phyloP scores from a whole-genome alignment of 179 eudicot genomes.

The Patellifolia procumbens region DNA sequence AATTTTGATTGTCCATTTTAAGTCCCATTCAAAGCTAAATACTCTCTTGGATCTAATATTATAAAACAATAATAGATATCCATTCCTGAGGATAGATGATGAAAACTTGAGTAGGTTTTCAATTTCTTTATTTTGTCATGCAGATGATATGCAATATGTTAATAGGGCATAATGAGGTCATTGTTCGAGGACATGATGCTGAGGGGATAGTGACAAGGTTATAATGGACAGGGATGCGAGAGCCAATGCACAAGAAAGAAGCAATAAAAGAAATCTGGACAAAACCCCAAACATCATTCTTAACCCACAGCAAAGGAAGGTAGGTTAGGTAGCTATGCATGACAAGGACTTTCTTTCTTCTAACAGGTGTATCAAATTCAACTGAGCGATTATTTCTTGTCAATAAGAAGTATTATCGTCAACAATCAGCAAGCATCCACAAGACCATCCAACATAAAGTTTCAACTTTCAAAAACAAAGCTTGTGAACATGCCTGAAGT shows the following conservation, averaged over 20 bases:
- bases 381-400: neutral
- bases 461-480: neutral
- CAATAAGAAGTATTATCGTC: neutral
- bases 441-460: neutral
- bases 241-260: neutral
- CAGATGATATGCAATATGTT: neutral
- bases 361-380: neutral
- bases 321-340: neutral
- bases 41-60: neutral
- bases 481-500: constrained; percentile 52
- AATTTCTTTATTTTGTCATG: neutral
- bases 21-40: neutral
- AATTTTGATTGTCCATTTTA: neutral
- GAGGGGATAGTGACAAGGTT: neutral
- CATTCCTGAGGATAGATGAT: neutral
- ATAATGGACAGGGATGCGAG: neutral
- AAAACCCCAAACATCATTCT: neutral
- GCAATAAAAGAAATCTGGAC: neutral
- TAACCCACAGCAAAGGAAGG: neutral
- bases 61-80: neutral
- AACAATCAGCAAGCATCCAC: neutral
- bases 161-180: neutral
- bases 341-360: neutral
- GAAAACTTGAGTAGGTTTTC: neutral
- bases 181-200: neutral